These are phyloP conservation scores for Rosa hybrid DNA, from an alignment of 331 rosid genomes.

Conservation along the genomic window DNA sequence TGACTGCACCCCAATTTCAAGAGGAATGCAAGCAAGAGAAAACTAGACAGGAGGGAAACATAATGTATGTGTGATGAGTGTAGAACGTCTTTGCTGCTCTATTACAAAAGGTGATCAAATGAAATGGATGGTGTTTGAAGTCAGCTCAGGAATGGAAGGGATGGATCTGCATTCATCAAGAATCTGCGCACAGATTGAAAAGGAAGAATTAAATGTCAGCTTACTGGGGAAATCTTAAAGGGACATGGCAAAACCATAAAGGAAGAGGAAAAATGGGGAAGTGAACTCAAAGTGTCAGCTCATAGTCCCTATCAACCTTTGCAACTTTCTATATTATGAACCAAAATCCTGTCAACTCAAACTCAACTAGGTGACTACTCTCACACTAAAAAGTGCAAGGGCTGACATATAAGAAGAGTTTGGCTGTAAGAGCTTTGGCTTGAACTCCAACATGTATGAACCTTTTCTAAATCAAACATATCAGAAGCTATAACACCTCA, in stretches of 20 bases:
- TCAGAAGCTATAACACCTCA: not conserved
- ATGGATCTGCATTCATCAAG: constrained; percentile 29
- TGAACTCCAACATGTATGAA: not conserved
- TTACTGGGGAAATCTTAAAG: not conserved
- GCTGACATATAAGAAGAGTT: not conserved
- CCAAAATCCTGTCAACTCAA: constrained; percentile 3
- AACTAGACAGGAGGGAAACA: constrained; percentile 2
- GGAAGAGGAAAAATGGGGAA: not conserved
- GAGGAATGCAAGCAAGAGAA: constrained; percentile 3
- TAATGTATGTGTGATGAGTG: not conserved
- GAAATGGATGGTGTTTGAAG: constrained; percentile 4
- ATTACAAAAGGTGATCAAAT: not conserved
- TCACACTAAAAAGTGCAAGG: not conserved
- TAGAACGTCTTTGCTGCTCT: constrained; percentile 7
- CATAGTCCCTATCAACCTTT: not conserved
- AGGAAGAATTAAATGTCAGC: constrained; percentile 22
- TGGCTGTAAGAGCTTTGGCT: not conserved
- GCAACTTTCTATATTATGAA: not conserved
- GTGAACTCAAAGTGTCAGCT: not conserved
- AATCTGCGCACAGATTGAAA: constrained; percentile 31
- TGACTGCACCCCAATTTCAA: not conserved
- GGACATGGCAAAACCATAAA: not conserved
- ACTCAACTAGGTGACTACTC: not conserved
- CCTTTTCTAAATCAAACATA: not conserved
- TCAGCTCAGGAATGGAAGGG: not conserved